These are phyloP conservation scores for Thuja plicata DNA, from an alignment of 83 land plant species.

Conservation along the genomic window DNA sequence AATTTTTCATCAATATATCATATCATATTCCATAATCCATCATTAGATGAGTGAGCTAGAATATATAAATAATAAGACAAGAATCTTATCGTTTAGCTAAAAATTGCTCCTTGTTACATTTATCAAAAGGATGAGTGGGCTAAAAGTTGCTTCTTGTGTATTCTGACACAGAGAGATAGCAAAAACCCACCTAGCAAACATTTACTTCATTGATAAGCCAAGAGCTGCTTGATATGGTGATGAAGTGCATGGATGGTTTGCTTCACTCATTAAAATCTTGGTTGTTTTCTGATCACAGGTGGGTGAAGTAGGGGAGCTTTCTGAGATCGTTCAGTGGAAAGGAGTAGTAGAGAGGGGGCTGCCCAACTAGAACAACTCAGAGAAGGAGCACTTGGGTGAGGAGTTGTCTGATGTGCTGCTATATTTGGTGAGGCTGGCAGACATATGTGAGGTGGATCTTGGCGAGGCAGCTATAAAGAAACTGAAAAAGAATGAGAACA, in stretches of 20 bases:
- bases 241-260: neutral
- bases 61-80: too few species aligned
- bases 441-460: slow-evolving; percentile 47
- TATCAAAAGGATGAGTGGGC: too few species aligned
- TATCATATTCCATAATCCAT: too few species aligned
- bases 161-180: neutral
- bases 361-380: slow-evolving; percentile 40
- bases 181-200: neutral
- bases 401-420: slow-evolving; percentile 49
- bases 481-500: slow-evolving; percentile 30
- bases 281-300: slow-evolving; percentile 4
- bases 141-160: neutral
- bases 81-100: too few species aligned
- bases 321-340: slow-evolving; percentile 31
- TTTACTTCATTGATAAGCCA: neutral
- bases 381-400: slow-evolving; percentile 49
- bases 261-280: neutral
- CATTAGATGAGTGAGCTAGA: too few species aligned
- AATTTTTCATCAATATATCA: too few species aligned
- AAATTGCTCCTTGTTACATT: too few species aligned
- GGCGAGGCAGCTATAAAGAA: slow-evolving; percentile 29
- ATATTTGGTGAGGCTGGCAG: slow-evolving; percentile 36
- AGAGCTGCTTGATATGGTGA: neutral
- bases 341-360: slow-evolving; percentile 34
- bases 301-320: slow-evolving; percentile 33